A percentile compares a stretch with the other conserved stretches of the same genome.
Evolutionary conservation across 208 protist species (phyloP).

Genomic region (Polymyxa betae): DNA sequence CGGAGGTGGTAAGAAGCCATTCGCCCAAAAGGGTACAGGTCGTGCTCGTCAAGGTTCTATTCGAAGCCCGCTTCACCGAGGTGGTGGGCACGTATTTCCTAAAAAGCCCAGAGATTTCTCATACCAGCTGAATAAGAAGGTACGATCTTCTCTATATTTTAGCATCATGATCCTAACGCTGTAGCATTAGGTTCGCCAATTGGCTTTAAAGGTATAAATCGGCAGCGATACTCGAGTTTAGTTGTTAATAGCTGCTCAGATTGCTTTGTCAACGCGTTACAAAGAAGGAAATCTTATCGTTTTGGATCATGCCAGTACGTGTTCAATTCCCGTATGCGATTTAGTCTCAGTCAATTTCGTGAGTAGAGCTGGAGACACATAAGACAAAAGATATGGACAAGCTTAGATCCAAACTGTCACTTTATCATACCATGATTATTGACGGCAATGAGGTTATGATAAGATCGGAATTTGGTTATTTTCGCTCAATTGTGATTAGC

Average conservation of each 20-base stretch:
- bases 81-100: background rate
- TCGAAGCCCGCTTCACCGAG: background rate
- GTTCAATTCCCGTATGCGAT: background rate
- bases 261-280: background rate
- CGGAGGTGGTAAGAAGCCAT: background rate
- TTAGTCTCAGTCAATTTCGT: background rate
- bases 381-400: background rate
- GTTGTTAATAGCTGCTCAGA: too few species aligned
- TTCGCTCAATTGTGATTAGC: background rate
- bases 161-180: background rate
- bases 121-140: background rate
- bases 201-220: too few species aligned
- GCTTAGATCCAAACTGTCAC: background rate
- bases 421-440: background rate
- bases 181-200: background rate
- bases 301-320: background rate
- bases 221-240: too few species aligned
- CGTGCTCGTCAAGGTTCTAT: background rate
- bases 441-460: background rate
- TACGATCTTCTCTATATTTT: background rate
- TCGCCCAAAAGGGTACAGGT: background rate
- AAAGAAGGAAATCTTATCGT: background rate
- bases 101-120: background rate
- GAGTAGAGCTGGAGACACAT: background rate
- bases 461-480: background rate